phyloP scores from a whole-genome alignment of 306 rosid genomes.

The Sindora glabra region DNA sequence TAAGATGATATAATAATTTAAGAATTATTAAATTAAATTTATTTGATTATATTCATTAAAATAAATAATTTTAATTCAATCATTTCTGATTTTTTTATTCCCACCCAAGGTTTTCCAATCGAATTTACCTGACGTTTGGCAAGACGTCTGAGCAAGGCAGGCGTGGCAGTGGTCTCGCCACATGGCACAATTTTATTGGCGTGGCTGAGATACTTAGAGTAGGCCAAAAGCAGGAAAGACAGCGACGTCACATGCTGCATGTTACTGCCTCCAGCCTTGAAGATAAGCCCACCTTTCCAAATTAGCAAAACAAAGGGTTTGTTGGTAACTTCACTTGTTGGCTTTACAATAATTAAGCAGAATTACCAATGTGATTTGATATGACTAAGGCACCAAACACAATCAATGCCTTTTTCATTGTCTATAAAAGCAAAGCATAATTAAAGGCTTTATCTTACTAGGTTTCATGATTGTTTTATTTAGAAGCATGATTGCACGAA shows the following conservation, averaged over 20 bases:
- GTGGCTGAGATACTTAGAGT: conserved; percentile 89
- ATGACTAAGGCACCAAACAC: conserved; percentile 9
- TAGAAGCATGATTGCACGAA: not conserved
- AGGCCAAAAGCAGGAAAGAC: conserved; percentile 72
- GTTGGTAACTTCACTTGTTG: not conserved
- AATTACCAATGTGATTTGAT: not conserved
- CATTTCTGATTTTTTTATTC: no score
- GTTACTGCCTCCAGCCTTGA: conserved; percentile 95
- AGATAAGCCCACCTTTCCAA: conserved; percentile 73
- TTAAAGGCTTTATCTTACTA: conserved; percentile 19
- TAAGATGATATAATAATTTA: no score
- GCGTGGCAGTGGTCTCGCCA: conserved; percentile 63
- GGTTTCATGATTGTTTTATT: not conserved
- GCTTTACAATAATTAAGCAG: conserved; percentile 7
- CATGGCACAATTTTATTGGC: conserved; percentile 82
- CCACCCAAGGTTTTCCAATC: no score
- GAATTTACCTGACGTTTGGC: conserved; percentile 83
- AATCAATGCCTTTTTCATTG: conserved; percentile 19
- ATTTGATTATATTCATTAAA: no score
- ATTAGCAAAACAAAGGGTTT: not conserved
- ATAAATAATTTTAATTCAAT: no score
- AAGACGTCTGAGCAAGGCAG: conserved; percentile 58
- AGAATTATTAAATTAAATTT: no score
- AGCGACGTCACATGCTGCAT: conserved; percentile 98
- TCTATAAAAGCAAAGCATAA: conserved; percentile 24